Percentiles rank a stretch among this genome's conserved stretches.
These are phyloP conservation scores for Camelina hispida DNA, from an alignment of 345 rosid species.

Conservation along the genomic window DNA sequence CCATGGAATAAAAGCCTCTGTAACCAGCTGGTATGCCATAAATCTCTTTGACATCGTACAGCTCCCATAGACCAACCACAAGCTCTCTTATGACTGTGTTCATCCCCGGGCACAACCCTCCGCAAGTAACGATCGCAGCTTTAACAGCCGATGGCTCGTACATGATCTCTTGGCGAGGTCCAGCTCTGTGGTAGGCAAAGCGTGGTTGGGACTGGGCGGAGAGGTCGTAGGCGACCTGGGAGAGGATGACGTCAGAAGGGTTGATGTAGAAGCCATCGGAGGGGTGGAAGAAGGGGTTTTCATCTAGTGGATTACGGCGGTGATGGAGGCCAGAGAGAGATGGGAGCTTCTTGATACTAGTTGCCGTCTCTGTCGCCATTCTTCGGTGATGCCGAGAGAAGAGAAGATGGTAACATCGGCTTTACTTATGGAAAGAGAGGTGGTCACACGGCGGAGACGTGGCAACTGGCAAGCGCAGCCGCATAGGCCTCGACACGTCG, in stretches of 20 bases:
- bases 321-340: conserved; percentile 48
- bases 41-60: conserved; percentile 74
- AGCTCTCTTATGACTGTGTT: conserved; percentile 91
- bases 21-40: conserved; percentile 83
- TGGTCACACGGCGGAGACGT: conserved; percentile 31
- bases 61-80: conserved; percentile 84
- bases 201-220: conserved; percentile 40
- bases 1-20: conserved; percentile 78
- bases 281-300: conserved; percentile 64
- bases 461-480: conserved; percentile 33
- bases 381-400: conserved; percentile 8
- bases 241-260: conserved; percentile 63
- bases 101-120: conserved; percentile 89
- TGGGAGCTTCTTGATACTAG: conserved; percentile 44
- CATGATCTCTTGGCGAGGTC: conserved; percentile 59
- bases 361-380: conserved; percentile 23
- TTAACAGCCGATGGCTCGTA: conserved; percentile 53
- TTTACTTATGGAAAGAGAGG: neutral
- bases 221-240: conserved; percentile 62
- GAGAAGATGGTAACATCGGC: conserved; percentile 7
- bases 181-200: conserved; percentile 69
- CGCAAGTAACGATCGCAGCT: conserved; percentile 84
- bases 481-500: conserved; percentile 26
- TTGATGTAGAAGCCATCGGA: conserved; percentile 68
- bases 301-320: conserved; percentile 61